phyloP scores from a whole-genome alignment of 2,329 filamentous ascomycete genomes.

The Elsinoe fawcettii region DNA sequence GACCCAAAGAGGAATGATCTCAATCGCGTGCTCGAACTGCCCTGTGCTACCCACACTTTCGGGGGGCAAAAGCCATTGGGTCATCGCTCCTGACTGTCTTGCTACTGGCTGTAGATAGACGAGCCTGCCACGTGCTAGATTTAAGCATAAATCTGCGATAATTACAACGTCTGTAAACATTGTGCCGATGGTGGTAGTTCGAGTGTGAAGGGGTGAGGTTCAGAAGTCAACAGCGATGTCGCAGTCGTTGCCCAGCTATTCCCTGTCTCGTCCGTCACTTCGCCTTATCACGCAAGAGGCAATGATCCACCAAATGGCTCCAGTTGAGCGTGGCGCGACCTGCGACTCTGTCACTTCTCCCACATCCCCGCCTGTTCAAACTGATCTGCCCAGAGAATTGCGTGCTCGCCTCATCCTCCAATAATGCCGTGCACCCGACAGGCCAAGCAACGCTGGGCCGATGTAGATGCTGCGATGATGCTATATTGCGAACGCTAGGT shows the following conservation, averaged over 20 bases:
- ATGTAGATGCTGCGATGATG: neutral
- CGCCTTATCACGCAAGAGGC: conserved; percentile 8
- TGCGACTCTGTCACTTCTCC: neutral
- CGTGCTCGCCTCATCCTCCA: conserved; percentile 13
- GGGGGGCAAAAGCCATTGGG: neutral
- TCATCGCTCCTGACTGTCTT: neutral
- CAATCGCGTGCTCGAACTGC: conserved; percentile 8
- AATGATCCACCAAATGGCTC: conserved; percentile 1
- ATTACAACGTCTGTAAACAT: neutral
- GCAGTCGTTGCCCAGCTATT: conserved; percentile 1
- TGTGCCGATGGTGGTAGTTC: neutral
- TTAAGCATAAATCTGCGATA: neutral
- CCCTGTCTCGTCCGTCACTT: neutral
- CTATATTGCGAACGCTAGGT: neutral
- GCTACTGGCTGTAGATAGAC: conserved; percentile 9
- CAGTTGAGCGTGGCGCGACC: neutral
- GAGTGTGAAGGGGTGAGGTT: neutral
- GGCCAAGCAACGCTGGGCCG: conserved; percentile 8
- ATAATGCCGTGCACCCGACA: conserved; percentile 7
- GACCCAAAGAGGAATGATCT: conserved; percentile 2
- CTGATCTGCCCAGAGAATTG: conserved; percentile 8
- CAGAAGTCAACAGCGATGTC: neutral
- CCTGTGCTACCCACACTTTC: neutral
- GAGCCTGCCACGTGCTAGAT: neutral
- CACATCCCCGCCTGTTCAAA: neutral